Evolutionary conservation across 805 yeast species (phyloP).

Genomic region (Candida adriatica): DNA sequence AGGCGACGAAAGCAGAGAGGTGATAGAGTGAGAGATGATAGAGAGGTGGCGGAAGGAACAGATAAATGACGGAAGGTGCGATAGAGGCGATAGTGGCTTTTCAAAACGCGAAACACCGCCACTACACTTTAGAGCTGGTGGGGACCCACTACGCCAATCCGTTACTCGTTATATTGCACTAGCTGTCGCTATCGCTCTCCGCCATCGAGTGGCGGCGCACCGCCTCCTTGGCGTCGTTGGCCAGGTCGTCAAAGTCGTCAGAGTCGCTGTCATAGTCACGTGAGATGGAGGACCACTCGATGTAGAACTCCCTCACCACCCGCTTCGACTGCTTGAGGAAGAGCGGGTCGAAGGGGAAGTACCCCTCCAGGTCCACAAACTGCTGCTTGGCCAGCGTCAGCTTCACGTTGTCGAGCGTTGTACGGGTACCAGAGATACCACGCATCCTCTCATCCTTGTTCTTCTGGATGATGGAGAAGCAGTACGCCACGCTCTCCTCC

Average conservation of each 20-base stretch:
- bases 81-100: too few species aligned
- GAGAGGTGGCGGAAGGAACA: too few species aligned
- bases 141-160: too few species aligned
- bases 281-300: conserved; percentile 81
- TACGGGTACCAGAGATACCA: conserved; percentile 31
- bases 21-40: too few species aligned
- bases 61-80: too few species aligned
- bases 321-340: conserved; percentile 56
- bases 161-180: too few species aligned
- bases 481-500: conserved; percentile 82
- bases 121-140: too few species aligned
- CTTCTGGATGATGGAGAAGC: conserved; percentile 87
- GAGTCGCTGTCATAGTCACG: conserved; percentile 44
- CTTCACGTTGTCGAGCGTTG: conserved; percentile 15
- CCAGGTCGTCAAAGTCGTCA: conserved; percentile 38
- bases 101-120: too few species aligned
- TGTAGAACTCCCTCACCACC: conserved; percentile 48
- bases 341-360: conserved; percentile 93
- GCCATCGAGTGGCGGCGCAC: conserved; percentile 19
- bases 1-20: too few species aligned
- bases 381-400: conserved; percentile 58
- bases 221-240: conserved; percentile 17
- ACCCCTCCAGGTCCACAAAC: conserved; percentile 85
- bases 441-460: conserved; percentile 51
- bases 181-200: too few species aligned